These are phyloP conservation scores for Fusarium beomiforme DNA, from an alignment of 2,329 filamentous ascomycete species.

Conservation along the genomic window DNA sequence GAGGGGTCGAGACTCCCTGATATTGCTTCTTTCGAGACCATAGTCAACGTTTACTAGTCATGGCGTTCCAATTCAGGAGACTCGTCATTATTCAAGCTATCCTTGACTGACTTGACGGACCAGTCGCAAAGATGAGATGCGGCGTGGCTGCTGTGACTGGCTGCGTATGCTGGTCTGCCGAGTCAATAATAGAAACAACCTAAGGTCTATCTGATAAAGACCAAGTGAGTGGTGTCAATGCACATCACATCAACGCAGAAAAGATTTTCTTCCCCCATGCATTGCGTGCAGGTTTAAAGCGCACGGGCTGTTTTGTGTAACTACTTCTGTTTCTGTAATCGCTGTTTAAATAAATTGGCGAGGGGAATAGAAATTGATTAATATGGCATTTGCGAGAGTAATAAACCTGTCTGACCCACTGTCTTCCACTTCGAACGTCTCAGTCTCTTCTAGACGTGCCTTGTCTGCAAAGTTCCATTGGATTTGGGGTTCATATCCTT, in stretches of 20 bases:
- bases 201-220: slow-evolving; percentile 2
- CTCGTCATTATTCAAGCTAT: not conserved
- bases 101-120: not conserved
- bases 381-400: not conserved
- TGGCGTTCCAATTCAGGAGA: slow-evolving; percentile 9
- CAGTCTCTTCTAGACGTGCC: slow-evolving; percentile 30
- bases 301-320: slow-evolving; percentile 18
- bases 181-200: slow-evolving; percentile 12
- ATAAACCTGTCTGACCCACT: slow-evolving; percentile 36
- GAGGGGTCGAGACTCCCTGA: slow-evolving; percentile 12
- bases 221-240: slow-evolving; percentile 8
- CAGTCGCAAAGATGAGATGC: slow-evolving; percentile 4
- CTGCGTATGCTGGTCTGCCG: slow-evolving; percentile 2
- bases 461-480: slow-evolving; percentile 10
- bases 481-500: slow-evolving; percentile 27
- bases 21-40: slow-evolving; percentile 5
- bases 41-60: slow-evolving; percentile 9
- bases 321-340: too few species aligned
- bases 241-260: slow-evolving; percentile 11
- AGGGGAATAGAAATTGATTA: not conserved
- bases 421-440: slow-evolving; percentile 16
- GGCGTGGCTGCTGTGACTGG: not conserved
- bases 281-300: slow-evolving; percentile 25
- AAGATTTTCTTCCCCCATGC: not conserved
- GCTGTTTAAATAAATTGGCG: not conserved